phyloP scores from a whole-genome alignment of 2,329 filamentous ascomycete genomes.

The Bisporella sp. region DNA sequence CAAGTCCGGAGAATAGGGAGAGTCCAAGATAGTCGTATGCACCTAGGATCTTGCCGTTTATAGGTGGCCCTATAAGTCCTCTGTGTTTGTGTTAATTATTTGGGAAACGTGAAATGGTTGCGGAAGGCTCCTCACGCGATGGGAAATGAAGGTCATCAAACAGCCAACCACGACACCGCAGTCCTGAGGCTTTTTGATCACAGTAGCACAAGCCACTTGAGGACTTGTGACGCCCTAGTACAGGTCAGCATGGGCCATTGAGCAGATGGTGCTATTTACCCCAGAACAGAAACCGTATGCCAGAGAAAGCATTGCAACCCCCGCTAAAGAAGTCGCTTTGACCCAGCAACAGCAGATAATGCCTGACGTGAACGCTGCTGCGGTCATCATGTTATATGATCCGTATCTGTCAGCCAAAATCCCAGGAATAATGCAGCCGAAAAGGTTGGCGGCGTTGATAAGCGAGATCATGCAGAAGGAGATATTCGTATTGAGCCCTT shows the following conservation, averaged over 20 bases:
- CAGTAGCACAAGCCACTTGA: conserved; percentile 16
- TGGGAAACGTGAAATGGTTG: not conserved
- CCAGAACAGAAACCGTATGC: conserved; percentile 15
- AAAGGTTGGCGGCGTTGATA: conserved; percentile 14
- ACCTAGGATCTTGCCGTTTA: conserved; percentile 16
- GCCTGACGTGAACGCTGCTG: conserved; percentile 9
- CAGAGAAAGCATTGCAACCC: conserved; percentile 11
- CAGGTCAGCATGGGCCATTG: not conserved
- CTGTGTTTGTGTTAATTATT: conserved; percentile 1
- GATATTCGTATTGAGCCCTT: conserved; percentile 9
- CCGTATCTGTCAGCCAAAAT: conserved; percentile 14
- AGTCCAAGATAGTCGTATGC: conserved; percentile 14
- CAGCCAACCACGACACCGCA: conserved; percentile 17
- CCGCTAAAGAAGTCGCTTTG: conserved; percentile 7
- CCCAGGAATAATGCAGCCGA: conserved; percentile 15
- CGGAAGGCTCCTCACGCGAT: conserved; percentile 11
- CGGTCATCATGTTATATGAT: conserved; percentile 14
- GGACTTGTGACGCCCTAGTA: conserved; percentile 16
- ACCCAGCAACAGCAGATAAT: conserved; percentile 16
- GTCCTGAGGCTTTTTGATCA: conserved; percentile 11
- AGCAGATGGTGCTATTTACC: conserved; percentile 4
- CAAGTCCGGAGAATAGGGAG: conserved; percentile 17
- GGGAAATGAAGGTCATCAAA: conserved; percentile 14
- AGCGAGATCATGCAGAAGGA: conserved; percentile 16
- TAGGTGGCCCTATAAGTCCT: conserved; percentile 17